Conservation (phyloP, 306 rosid species). For the apple (Malus domestica) region DNA sequence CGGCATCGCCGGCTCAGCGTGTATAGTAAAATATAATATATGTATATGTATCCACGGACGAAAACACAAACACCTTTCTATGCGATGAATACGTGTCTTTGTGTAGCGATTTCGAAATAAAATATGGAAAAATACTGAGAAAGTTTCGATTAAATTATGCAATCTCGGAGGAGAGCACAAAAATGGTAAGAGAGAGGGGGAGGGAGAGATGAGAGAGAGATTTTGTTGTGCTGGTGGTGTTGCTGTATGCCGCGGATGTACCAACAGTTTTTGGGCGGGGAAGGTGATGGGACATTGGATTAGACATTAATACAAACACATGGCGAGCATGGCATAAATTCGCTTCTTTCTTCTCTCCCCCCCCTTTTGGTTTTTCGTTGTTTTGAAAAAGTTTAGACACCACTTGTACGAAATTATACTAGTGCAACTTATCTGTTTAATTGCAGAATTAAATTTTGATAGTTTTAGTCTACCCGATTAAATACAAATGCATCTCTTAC, state of each 20-base stretch:
- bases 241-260: neutral
- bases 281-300: neutral
- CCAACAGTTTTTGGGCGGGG: neutral
- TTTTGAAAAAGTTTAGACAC: neutral
- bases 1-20: slow-evolving; percentile 96
- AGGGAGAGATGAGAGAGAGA: neutral
- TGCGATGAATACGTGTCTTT: slow-evolving; percentile 4
- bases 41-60: neutral
- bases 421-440: neutral
- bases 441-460: neutral
- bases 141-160: neutral
- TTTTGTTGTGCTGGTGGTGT: no score
- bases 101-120: neutral
- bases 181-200: neutral
- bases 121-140: neutral
- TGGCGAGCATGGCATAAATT: slow-evolving; percentile 3
- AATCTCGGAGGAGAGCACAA: neutral
- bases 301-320: neutral
- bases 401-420: neutral
- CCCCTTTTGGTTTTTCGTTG: neutral
- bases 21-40: neutral
- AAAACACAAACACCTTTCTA: neutral
- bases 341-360: neutral
- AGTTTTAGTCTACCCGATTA: no score
- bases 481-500: no score